Evolutionary conservation across 2,329 filamentous ascomycete species (phyloP), one percentile per base, ranked within the genome.

Genomic region (Microdochium nivale): DNA sequence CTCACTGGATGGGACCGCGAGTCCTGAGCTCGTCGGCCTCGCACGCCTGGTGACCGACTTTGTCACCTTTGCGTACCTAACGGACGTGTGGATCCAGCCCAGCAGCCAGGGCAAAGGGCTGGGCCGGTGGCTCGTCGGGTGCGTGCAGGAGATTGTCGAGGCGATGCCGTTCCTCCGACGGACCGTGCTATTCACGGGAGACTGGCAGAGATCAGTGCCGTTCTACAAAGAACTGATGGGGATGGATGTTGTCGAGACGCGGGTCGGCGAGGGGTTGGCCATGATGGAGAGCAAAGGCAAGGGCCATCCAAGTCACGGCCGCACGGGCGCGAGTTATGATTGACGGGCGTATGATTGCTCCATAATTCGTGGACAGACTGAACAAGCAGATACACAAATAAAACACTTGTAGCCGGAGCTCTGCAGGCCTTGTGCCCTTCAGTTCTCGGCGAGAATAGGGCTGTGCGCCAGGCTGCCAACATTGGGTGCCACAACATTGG

Each of bases 21-120:
- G 35, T 3, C 27, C n/a, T 11, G 23, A 54, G 13, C 33, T 55
- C 23, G 35, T 80, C 47, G 76, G 75, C 2, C 67, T 78, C 52
- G 73, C 72, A 0, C 71, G 76, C 21, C 59, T 74, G 32, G 59
- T 77, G 24, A 79, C 74, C 7, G 76, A 78, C 57, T 69, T 66
- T 48, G 62, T 67, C 7, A 77, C 75, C 0, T 70, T 78, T 54
- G 68, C 68, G 13, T 79, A 76, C 58, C 60, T 80, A 10, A 75
- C 75, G 2, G 77, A 79, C 53, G 69, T 78, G 13, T 79, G 73
- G 56, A 60, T 79, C 14, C 55, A 66, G 2, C 67, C 71, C 0
- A 63, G 68, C 25, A 69, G 71, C 48, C 71, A 73, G 54, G 67
- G 68, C 1, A 56, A 64, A 1, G 75, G 76, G 0, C 62, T 79